Evolutionary conservation across 768 basidiomycete species (phyloP), one percentile per base, ranked within the genome.

Genomic region (Suillus hirtellus): DNA sequence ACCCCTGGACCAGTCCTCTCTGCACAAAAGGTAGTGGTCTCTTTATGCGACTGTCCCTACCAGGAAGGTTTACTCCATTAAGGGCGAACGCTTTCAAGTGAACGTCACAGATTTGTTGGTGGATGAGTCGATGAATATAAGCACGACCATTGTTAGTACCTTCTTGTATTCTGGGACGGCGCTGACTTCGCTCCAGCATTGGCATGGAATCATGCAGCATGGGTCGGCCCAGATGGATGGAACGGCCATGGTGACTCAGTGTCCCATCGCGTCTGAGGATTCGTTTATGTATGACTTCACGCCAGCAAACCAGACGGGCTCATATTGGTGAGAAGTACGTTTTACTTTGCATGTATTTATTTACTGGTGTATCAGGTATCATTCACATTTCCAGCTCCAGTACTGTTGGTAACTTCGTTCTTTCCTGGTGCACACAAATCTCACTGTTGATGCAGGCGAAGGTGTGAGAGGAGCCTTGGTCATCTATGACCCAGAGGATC

Each of bases 121-220:
- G 4, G 78, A 81, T 60, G 68, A 69, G 6, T 73, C 76, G 14
- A 80, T 81, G 79, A 62, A 77, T 31, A 73, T 68, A 34, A 73
- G 71, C 53, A 80, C 79, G 4, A 78, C 75, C 55, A 68, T 80
- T 21, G 78, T 79, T 60, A 46, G 74, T 68, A 34, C 31, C 34
- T 37, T 11, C 17, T 11, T 38, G 12, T 44, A 6, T 10, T 35
- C 27, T 43, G 40, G 40, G 37, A 54, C 35, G 24, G 17, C 6
- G 34, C 7, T 47, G 42, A 49, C 37, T 47, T 42, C 21, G 46
- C 21, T 21, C 55, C 14, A 49, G 59, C 38, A 19, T 63, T 82
- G 81, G 82, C 81, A 82, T 62, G 82, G 81, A 1, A 56, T 82
- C 19, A 77, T 78, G 60, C 81, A 82, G 63, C 56, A 72, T 21